phyloP scores from a whole-genome alignment of 192 early-diverging fungal genomes.

The Polychytrium aggregatum region DNA sequence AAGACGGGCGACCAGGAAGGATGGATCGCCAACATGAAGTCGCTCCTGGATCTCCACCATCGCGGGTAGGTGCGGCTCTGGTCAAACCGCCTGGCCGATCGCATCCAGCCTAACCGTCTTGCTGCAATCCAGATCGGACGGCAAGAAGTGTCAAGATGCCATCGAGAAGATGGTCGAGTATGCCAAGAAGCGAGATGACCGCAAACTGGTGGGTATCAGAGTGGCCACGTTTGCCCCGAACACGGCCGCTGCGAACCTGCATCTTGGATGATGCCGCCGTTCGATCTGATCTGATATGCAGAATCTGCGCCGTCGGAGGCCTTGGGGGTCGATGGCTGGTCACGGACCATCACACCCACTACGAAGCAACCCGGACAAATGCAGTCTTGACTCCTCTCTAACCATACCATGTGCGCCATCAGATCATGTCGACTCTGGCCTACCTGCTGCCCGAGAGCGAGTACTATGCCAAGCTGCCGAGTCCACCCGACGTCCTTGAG shows the following conservation, averaged over 20 bases:
- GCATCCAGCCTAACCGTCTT: too few relatives aligned
- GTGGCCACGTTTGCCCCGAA: not conserved
- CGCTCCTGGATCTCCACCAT: too few relatives aligned
- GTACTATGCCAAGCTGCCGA: slow-evolving; percentile 1
- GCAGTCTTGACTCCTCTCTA: not conserved
- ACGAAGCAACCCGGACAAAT: not conserved
- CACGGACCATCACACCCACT: not conserved
- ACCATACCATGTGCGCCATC: too few relatives aligned
- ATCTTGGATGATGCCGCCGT: not conserved
- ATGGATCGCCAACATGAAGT: too few relatives aligned
- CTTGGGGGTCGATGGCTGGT: not conserved
- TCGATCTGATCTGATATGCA: not conserved
- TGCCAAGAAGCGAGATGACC: not conserved
- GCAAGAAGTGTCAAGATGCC: slow-evolving; percentile 8
- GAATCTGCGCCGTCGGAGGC: not conserved
- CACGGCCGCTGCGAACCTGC: not conserved
- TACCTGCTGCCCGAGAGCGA: not conserved
- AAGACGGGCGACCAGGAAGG: slow-evolving; percentile 6
- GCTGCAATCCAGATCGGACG: too few relatives aligned
- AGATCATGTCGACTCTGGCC: not conserved
- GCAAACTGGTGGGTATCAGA: not conserved
- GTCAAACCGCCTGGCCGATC: too few relatives aligned
- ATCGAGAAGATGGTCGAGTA: slow-evolving; percentile 9
- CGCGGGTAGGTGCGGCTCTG: too few relatives aligned
- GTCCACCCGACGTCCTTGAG: not conserved